These are phyloP conservation scores for Lodderomyces beijingensis DNA, from an alignment of 1,139 yeast species.

Conservation along the genomic window DNA sequence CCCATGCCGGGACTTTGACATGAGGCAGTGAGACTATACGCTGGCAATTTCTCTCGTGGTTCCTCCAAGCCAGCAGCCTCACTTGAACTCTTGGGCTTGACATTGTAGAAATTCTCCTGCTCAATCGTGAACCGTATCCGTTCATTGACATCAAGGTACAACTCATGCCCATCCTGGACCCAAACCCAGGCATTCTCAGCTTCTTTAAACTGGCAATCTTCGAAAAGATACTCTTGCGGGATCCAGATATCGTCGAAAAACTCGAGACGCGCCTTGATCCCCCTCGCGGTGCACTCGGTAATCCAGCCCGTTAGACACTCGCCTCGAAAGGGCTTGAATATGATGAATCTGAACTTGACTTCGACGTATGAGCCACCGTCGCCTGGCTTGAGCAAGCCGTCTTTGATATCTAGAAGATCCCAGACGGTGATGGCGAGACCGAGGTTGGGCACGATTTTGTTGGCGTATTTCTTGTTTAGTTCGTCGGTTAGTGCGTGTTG, in stretches of 20 bases:
- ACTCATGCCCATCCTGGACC: slow-evolving; percentile 66
- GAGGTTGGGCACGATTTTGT: slow-evolving; percentile 73
- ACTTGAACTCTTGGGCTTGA: slow-evolving; percentile 68
- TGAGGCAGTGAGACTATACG: slow-evolving; percentile 83
- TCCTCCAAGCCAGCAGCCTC: slow-evolving; percentile 37
- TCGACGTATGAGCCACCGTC: slow-evolving; percentile 88
- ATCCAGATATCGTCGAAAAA: slow-evolving; percentile 90
- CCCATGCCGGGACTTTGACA: slow-evolving; percentile 98
- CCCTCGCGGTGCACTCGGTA: slow-evolving; percentile 79
- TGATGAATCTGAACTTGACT: slow-evolving; percentile 67
- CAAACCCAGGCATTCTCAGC: slow-evolving; percentile 95
- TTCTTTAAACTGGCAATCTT: slow-evolving; percentile 63
- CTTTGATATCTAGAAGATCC: slow-evolving; percentile 76
- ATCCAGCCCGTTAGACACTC: slow-evolving; percentile 95
- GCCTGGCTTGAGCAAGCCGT: slow-evolving; percentile 90
- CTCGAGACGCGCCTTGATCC: slow-evolving; percentile 77
- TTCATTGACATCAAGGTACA: slow-evolving; percentile 86
- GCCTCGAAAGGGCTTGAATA: slow-evolving; percentile 92
- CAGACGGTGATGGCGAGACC: slow-evolving; percentile 84
- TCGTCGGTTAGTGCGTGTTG: slow-evolving; percentile 73
- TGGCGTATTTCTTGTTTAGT: slow-evolving; percentile 78
- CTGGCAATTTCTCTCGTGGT: slow-evolving; percentile 46
- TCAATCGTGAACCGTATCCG: slow-evolving; percentile 88
- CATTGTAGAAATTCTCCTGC: slow-evolving; percentile 78
- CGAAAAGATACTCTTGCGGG: slow-evolving; percentile 78